phyloP scores from a whole-genome alignment of 108 stramenopile species.

The Cyclotella cryptica region DNA sequence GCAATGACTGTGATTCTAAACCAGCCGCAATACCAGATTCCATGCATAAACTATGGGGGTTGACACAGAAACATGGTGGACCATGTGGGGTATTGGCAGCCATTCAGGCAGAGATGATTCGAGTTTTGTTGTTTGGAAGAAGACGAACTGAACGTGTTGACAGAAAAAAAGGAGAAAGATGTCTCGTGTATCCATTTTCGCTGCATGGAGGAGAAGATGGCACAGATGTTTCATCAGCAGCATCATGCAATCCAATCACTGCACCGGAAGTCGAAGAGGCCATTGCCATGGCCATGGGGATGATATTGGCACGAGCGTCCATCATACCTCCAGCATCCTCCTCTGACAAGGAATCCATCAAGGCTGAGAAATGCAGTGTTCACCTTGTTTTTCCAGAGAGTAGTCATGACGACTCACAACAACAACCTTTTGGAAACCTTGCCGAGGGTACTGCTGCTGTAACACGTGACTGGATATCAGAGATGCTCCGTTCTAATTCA shows the following conservation, averaged over 20 bases:
- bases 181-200: too few species aligned
- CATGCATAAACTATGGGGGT: slow-evolving; percentile 63
- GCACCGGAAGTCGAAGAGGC: slow-evolving; percentile 34
- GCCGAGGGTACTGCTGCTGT: not conserved
- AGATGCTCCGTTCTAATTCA: not conserved
- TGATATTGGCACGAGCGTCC: slow-evolving; percentile 68
- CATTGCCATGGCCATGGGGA: slow-evolving; percentile 71
- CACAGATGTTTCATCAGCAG: not conserved
- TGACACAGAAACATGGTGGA: slow-evolving; percentile 87
- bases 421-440: not conserved
- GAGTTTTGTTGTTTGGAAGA: slow-evolving; percentile 65
- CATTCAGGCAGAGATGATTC: slow-evolving; percentile 83
- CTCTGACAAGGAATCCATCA: not conserved
- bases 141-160: not conserved
- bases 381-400: slow-evolving; percentile 10
- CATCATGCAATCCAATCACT: slow-evolving; percentile 1
- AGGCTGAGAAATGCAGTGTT: slow-evolving; percentile 12
- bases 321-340: slow-evolving; percentile 47
- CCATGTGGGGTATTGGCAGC: slow-evolving; percentile 91
- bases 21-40: not conserved
- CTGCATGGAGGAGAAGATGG: not conserved
- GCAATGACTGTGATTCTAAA: slow-evolving; percentile 18
- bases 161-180: not conserved
- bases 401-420: not conserved
- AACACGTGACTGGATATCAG: not conserved